phyloP scores from a whole-genome alignment of 169 alveolate genomes.

The Cryptosporidium ubiquitum region DNA sequence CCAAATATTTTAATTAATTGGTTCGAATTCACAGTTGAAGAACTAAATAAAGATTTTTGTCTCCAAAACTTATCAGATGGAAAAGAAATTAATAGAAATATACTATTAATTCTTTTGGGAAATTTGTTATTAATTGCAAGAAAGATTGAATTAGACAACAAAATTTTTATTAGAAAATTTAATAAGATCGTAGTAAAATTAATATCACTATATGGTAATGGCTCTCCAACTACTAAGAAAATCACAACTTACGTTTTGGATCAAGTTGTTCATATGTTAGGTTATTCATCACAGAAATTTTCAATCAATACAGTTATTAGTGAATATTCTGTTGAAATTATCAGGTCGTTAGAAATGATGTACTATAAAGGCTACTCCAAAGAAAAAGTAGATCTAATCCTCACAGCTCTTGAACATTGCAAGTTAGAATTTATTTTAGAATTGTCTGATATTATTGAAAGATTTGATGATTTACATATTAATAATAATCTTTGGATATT shows the following conservation, averaged over 20 bases:
- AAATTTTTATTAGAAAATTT: not conserved
- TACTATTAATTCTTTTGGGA: conserved; percentile 1
- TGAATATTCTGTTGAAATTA: conserved; percentile 19
- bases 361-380: not conserved
- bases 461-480: conserved; percentile 8
- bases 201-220: not conserved
- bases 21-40: not conserved
- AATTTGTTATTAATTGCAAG: conserved; percentile 16
- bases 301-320: not conserved
- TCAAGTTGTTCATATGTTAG: not conserved
- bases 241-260: not conserved
- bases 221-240: not conserved
- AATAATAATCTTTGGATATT: conserved; percentile 41
- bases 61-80: not conserved
- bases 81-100: conserved; percentile 16
- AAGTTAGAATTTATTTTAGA: conserved; percentile 7
- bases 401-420: not conserved
- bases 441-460: conserved; percentile 18
- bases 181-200: not conserved
- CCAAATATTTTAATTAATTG: conserved; percentile 19
- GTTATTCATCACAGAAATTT: not conserved
- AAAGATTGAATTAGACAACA: not conserved
- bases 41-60: not conserved
- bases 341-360: conserved; percentile 36
- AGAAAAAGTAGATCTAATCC: not conserved